phyloP scores from a whole-genome alignment of 1,284 basidiomycete species.

The Cystobasidiaceae sp. region DNA sequence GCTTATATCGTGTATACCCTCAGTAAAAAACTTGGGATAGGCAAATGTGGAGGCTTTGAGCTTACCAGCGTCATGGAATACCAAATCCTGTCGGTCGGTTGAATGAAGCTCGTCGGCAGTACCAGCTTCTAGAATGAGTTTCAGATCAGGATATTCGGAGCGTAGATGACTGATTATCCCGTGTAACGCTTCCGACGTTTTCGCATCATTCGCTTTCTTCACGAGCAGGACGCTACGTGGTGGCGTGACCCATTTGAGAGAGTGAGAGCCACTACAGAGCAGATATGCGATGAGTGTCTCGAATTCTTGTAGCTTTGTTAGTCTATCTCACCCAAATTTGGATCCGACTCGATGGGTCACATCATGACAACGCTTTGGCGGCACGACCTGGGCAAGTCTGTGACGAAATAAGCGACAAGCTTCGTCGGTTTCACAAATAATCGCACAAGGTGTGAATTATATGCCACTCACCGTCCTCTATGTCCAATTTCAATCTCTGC shows the following conservation, averaged over 20 bases:
- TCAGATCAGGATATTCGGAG: slow-evolving; percentile 60
- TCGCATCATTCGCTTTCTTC: slow-evolving; percentile 43
- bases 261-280: slow-evolving; percentile 42
- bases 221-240: slow-evolving; percentile 46
- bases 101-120: slow-evolving; percentile 43
- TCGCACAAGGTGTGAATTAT: too few species aligned
- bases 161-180: slow-evolving; percentile 42
- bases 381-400: slow-evolving; percentile 28
- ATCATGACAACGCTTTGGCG: slow-evolving; percentile 24
- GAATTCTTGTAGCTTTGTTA: neutral
- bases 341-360: slow-evolving; percentile 32
- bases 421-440: neutral
- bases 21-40: neutral
- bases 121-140: slow-evolving; percentile 66
- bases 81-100: slow-evolving; percentile 61
- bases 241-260: slow-evolving; percentile 43
- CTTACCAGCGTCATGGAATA: slow-evolving; percentile 53
- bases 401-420: neutral
- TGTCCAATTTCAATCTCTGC: slow-evolving; percentile 31
- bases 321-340: slow-evolving; percentile 30
- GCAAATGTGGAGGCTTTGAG: neutral
- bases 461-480: slow-evolving; percentile 24
- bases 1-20: neutral
- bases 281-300: neutral
- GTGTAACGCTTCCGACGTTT: slow-evolving; percentile 39